Evolutionary conservation across 805 yeast genomes (phyloP).

Genomic region (Suhomyces faveliae): DNA sequence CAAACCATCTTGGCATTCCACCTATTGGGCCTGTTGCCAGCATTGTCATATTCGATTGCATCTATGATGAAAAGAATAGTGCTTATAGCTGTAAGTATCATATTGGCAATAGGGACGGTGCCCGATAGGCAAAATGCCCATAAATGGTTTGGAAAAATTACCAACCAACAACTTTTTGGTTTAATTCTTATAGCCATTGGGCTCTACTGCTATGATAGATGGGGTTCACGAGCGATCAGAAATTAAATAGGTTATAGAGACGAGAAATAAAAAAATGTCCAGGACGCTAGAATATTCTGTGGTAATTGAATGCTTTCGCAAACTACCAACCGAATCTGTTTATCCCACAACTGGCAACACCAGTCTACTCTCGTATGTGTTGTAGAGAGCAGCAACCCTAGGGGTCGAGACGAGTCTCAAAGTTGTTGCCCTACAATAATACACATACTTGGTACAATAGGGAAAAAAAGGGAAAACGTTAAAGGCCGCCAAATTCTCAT

Average conservation of each 20-base stretch:
- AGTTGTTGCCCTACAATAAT: slow-evolving; percentile 49
- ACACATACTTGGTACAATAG: slow-evolving; percentile 47
- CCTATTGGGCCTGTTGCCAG: slow-evolving; percentile 74
- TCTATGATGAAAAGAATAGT: slow-evolving; percentile 87
- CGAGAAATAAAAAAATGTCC: slow-evolving; percentile 1
- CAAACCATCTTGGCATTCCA: slow-evolving; percentile 83
- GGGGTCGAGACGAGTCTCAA: slow-evolving; percentile 20
- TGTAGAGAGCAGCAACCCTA: slow-evolving; percentile 49
- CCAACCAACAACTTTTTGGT: slow-evolving; percentile 48
- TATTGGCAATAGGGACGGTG: slow-evolving; percentile 42
- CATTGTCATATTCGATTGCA: slow-evolving; percentile 84
- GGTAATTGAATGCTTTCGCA: slow-evolving; percentile 16
- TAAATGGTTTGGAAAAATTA: slow-evolving; percentile 36
- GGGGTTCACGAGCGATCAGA: slow-evolving; percentile 42
- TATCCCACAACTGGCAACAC: slow-evolving; percentile 36
- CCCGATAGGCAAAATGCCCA: slow-evolving; percentile 10
- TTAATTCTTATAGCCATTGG: slow-evolving; percentile 53
- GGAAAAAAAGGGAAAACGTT: slow-evolving; percentile 17
- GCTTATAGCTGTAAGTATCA: slow-evolving; percentile 72
- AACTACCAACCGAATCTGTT: slow-evolving; percentile 37
- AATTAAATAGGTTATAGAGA: neutral
- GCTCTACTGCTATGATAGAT: slow-evolving; percentile 60
- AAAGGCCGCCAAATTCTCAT: neutral
- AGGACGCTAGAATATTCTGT: slow-evolving; percentile 45
- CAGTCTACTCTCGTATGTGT: slow-evolving; percentile 48